Percentiles rank a stretch among this genome's conserved stretches.
These are phyloP conservation scores for Dactylorhiza incarnata DNA, from an alignment of 106 monocot species.

Conservation along the genomic window DNA sequence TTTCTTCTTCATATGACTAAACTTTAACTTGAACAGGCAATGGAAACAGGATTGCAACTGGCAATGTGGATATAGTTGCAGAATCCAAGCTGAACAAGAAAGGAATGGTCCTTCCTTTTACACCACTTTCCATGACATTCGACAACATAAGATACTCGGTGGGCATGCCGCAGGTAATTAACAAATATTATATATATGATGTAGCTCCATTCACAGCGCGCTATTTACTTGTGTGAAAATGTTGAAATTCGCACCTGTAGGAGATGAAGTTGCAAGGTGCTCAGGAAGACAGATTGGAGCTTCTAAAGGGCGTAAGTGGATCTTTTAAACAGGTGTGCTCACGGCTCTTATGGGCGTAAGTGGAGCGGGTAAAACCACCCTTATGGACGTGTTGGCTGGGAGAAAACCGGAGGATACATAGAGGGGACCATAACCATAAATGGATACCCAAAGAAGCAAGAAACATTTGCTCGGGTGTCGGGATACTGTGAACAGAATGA, in stretches of 20 bases:
- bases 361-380: constrained; percentile 16
- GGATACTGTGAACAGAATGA: constrained; percentile 19
- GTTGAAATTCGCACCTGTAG: neutral
- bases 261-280: constrained; percentile 12
- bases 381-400: constrained; percentile 16
- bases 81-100: neutral
- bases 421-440: constrained; percentile 7
- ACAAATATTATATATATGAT: neutral
- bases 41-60: neutral
- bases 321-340: constrained; percentile 15
- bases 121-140: constrained; percentile 11
- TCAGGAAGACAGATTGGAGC: constrained; percentile 5
- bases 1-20: neutral
- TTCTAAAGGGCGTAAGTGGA: constrained; percentile 13
- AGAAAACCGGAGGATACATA: constrained; percentile 18
- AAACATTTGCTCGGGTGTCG: constrained; percentile 14
- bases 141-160: constrained; percentile 13
- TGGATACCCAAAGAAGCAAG: constrained; percentile 14
- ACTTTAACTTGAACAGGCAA: neutral
- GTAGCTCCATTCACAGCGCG: neutral
- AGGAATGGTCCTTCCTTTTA: constrained; percentile 29
- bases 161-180: constrained; percentile 13
- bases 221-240: no score
- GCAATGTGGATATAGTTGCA: neutral
- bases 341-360: constrained; percentile 15